Conservation (phyloP, 164 flowering plant species). For the Tetracentron sinense region DNA sequence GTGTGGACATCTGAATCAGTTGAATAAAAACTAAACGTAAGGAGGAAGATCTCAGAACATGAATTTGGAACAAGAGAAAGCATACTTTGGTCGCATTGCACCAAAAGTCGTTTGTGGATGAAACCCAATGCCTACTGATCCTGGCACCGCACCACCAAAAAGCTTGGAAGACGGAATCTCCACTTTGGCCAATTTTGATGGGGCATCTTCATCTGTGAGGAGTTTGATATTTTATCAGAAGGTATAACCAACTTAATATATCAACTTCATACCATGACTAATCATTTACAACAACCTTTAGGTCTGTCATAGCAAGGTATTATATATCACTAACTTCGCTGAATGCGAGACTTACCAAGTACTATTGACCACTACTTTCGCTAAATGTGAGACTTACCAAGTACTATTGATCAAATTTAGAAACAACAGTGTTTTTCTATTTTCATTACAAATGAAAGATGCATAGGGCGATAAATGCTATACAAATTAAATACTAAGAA, state of each 20-base stretch:
- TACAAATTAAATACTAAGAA: too few species aligned
- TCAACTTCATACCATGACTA: neutral
- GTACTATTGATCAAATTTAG: too few species aligned
- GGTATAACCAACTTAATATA: neutral
- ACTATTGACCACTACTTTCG: too few species aligned
- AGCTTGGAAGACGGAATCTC: conserved; percentile 51
- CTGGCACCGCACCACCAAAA: conserved; percentile 51
- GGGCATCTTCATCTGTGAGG: conserved; percentile 73
- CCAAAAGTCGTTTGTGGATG: conserved; percentile 60
- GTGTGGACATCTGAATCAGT: too few species aligned
- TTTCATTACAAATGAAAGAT: too few species aligned
- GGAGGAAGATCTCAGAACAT: neutral
- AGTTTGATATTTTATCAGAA: neutral
- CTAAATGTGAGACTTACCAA: too few species aligned
- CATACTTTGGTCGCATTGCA: conserved; percentile 57
- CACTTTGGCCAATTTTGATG: conserved; percentile 64
- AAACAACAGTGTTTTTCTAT: too few species aligned
- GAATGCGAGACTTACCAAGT: too few species aligned
- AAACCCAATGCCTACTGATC: conserved; percentile 52
- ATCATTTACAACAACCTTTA: too few species aligned
- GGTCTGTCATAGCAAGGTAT: too few species aligned
- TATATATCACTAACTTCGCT: too few species aligned
- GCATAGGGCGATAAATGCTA: too few species aligned
- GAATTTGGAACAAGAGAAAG: neutral
- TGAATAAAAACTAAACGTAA: neutral